A percentile compares a stretch with the other conserved stretches of the same genome.
These are phyloP conservation scores for Globisporangium splendens DNA, from an alignment of 352 stramenopile genomes.

Conservation along the genomic window DNA sequence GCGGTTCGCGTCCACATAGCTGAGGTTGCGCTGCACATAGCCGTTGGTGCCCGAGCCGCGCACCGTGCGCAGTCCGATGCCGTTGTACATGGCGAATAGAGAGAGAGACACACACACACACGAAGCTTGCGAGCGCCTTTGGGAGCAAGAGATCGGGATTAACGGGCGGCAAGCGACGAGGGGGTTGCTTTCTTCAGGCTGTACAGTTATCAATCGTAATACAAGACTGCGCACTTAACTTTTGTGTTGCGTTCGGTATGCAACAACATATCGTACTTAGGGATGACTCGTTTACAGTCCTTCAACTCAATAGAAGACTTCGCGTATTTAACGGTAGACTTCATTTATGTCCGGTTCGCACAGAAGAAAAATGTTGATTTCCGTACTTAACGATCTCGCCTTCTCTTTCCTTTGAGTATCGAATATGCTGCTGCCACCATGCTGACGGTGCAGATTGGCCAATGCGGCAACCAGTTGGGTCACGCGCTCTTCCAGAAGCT, in stretches of 20 bases:
- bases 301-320: background rate
- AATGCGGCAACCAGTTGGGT: constrained; percentile 78
- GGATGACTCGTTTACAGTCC: background rate
- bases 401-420: background rate
- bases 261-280: background rate
- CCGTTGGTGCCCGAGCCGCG: constrained; percentile 87
- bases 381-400: no score
- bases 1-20: constrained; percentile 67
- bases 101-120: no score
- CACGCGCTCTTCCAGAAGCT: constrained; percentile 60
- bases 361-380: no score
- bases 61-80: constrained; percentile 80
- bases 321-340: no score
- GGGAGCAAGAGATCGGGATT: no score
- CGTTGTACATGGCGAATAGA: constrained; percentile 78
- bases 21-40: constrained; percentile 85
- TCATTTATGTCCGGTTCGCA: no score
- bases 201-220: no score
- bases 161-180: no score
- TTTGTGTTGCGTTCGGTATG: no score
- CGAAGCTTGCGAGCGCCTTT: no score
- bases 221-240: no score
- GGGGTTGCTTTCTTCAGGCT: no score
- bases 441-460: constrained; percentile 70
- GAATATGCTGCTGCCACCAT: constrained; percentile 20